Percentiles rank a stretch among this genome's conserved stretches.
Conservation (phyloP, 164 flowering plant genomes). For the Taxillus chinensis region DNA sequence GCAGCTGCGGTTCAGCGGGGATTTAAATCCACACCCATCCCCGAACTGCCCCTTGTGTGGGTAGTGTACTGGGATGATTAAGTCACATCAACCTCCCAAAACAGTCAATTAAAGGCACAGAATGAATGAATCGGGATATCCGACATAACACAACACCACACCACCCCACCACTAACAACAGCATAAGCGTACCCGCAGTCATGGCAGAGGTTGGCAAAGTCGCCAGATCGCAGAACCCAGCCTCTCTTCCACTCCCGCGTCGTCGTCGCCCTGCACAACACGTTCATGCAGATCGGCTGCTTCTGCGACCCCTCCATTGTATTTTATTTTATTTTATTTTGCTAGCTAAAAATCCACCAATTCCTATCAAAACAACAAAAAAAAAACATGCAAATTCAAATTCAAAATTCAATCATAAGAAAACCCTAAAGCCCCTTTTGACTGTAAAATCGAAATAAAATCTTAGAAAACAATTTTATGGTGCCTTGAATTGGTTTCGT, state of each 20-base stretch:
- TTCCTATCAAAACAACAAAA: constrained; percentile 1
- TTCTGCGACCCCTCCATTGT: constrained; percentile 24
- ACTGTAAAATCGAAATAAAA: background rate
- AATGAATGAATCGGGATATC: background rate
- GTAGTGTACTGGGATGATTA: background rate
- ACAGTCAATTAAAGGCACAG: background rate
- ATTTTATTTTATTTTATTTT: constrained; percentile 5
- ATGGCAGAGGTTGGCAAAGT: constrained; percentile 43
- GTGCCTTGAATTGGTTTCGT: background rate
- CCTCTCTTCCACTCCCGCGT: constrained; percentile 50
- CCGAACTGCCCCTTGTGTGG: background rate
- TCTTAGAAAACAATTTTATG: background rate
- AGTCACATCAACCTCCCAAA: constrained; percentile 10
- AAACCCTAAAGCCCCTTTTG: constrained; percentile 14
- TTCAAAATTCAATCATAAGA: constrained; percentile 15
- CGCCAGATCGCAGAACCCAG: constrained; percentile 61
- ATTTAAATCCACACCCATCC: background rate
- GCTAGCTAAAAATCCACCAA: constrained; percentile 5
- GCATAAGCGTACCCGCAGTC: constrained; percentile 47
- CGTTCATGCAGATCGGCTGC: constrained; percentile 52
- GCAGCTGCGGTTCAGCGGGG: background rate
- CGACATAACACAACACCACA: background rate
- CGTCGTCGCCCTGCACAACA: constrained; percentile 25
- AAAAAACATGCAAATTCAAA: background rate
- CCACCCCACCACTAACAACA: background rate